Evolutionary conservation across 768 basidiomycete species (phyloP).

Genomic region (Paxillus ammoniavirescens): DNA sequence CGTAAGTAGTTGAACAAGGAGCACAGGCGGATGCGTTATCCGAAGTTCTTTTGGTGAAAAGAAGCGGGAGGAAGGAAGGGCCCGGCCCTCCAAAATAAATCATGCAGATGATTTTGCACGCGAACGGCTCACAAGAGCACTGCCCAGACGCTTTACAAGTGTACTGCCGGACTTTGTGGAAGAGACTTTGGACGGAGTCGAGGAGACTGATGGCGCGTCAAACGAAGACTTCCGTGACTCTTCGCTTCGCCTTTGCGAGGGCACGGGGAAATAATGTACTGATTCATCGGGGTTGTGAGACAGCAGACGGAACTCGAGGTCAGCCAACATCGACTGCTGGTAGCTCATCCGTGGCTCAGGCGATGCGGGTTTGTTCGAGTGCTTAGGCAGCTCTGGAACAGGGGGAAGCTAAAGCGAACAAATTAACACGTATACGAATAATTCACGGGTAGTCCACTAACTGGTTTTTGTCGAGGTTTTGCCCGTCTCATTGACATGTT

Average conservation of each 20-base stretch:
- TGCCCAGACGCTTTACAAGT: slow-evolving; percentile 19
- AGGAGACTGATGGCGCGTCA: slow-evolving; percentile 29
- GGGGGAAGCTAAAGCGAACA: slow-evolving; percentile 19
- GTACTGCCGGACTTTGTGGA: slow-evolving; percentile 23
- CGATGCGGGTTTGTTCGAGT: slow-evolving; percentile 15
- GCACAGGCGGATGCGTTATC: not conserved
- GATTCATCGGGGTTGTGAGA: slow-evolving; percentile 27
- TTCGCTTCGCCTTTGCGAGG: slow-evolving; percentile 31
- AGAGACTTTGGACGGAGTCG: slow-evolving; percentile 16
- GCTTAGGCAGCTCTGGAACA: slow-evolving; percentile 27
- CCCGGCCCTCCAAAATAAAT: slow-evolving; percentile 3
- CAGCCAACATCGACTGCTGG: slow-evolving; percentile 31
- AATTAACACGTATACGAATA: not conserved
- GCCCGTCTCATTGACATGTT: slow-evolving; percentile 29
- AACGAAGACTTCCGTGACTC: slow-evolving; percentile 25
- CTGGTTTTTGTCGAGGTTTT: slow-evolving; percentile 13
- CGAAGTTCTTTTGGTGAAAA: slow-evolving; percentile 6
- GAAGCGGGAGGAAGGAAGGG: not conserved
- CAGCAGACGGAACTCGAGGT: slow-evolving; percentile 29
- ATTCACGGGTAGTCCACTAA: slow-evolving; percentile 10
- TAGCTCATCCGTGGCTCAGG: slow-evolving; percentile 22
- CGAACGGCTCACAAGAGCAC: slow-evolving; percentile 14
- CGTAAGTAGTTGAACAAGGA: not conserved
- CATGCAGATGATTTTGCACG: slow-evolving; percentile 21
- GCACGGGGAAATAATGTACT: slow-evolving; percentile 34